A percentile compares a stretch with the other conserved stretches of the same genome.
These are phyloP conservation scores for Drechslerella coelobrocha DNA, from an alignment of 2,329 filamentous ascomycete species.

Conservation along the genomic window DNA sequence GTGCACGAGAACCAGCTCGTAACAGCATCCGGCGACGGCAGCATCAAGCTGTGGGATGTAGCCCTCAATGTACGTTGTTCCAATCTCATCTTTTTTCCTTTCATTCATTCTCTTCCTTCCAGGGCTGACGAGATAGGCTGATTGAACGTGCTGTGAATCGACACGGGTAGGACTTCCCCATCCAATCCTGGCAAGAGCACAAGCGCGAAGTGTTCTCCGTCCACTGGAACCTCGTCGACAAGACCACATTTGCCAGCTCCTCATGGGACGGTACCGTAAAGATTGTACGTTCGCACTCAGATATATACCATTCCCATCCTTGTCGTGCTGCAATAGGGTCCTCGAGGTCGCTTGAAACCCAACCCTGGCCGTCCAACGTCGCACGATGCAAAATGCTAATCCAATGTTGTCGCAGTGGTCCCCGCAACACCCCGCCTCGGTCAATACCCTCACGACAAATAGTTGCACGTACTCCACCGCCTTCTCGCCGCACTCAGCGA, in stretches of 20 bases:
- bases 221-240: constrained; percentile 87
- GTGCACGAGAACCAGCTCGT: constrained; percentile 93
- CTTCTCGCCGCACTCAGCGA: constrained; percentile 86
- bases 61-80: constrained; percentile 64
- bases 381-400: constrained; percentile 3
- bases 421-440: constrained; percentile 73
- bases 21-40: constrained; percentile 88
- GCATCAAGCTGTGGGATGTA: constrained; percentile 91
- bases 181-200: constrained; percentile 92
- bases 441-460: constrained; percentile 87
- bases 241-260: constrained; percentile 86
- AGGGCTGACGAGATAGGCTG: constrained; percentile 50
- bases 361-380: not conserved
- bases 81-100: not conserved
- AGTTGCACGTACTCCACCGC: constrained; percentile 92
- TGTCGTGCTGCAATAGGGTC: too few species aligned
- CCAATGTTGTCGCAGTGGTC: constrained; percentile 72
- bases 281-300: constrained; percentile 66
- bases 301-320: too few species aligned
- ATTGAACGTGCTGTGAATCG: constrained; percentile 8
- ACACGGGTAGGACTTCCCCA: constrained; percentile 71
- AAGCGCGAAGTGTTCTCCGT: constrained; percentile 91
- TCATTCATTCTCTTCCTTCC: constrained; percentile 10
- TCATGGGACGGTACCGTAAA: constrained; percentile 98
- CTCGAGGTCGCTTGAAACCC: too few species aligned